Conservation (phyloP, 257 asterid species). For the Plectranthus barbatus region DNA sequence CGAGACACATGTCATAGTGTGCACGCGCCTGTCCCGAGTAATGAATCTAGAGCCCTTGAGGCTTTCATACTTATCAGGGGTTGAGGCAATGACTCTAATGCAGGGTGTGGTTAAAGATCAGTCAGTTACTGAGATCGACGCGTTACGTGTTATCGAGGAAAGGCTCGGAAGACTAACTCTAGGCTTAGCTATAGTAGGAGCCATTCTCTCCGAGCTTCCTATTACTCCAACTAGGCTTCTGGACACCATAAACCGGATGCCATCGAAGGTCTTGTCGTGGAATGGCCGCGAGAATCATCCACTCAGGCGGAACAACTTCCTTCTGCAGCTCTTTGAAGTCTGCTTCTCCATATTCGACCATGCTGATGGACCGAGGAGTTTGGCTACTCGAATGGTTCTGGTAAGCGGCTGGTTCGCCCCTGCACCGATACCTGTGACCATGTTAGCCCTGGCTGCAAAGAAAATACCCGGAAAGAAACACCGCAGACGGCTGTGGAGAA, state of each 20-base stretch:
- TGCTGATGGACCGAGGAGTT: slow-evolving; percentile 74
- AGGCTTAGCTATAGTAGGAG: slow-evolving; percentile 86
- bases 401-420: slow-evolving; percentile 96
- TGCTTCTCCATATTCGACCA: slow-evolving; percentile 97
- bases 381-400: slow-evolving; percentile 90
- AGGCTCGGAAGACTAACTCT: slow-evolving; percentile 83
- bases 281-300: slow-evolving; percentile 60
- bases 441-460: slow-evolving; percentile 66
- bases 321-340: slow-evolving; percentile 84
- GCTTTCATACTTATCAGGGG: slow-evolving; percentile 76
- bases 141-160: slow-evolving; percentile 74
- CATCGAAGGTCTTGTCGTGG: slow-evolving; percentile 43
- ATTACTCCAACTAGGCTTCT: slow-evolving; percentile 76
- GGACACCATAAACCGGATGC: slow-evolving; percentile 83
- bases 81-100: slow-evolving; percentile 89
- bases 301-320: slow-evolving; percentile 60
- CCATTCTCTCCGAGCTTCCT: slow-evolving; percentile 87
- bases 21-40: slow-evolving; percentile 61
- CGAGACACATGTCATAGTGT: slow-evolving; percentile 76
- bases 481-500: slow-evolving; percentile 47
- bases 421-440: slow-evolving; percentile 46
- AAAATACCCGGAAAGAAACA: slow-evolving; percentile 75
- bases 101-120: slow-evolving; percentile 66
- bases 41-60: slow-evolving; percentile 80
- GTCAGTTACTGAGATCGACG: slow-evolving; percentile 69